phyloP scores from a whole-genome alignment of 192 early-diverging fungal genomes.

The Gigaspora rosea region DNA sequence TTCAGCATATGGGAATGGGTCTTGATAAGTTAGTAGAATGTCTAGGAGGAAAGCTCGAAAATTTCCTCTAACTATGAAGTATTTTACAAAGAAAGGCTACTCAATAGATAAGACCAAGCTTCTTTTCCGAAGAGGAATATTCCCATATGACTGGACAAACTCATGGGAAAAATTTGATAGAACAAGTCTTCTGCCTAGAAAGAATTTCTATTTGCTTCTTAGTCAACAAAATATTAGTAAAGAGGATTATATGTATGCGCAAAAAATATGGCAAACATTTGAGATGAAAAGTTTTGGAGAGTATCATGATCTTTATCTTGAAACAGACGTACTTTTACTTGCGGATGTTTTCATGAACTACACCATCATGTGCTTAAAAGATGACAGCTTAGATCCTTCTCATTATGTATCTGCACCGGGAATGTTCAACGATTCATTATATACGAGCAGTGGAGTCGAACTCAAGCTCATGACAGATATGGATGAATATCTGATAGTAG shows the following conservation, averaged over 20 bases:
- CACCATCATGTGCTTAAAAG: constrained; percentile 25
- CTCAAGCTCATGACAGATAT: constrained; percentile 23
- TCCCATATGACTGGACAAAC: constrained; percentile 29
- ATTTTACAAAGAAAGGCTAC: constrained; percentile 24
- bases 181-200: constrained; percentile 18
- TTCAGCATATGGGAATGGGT: constrained; percentile 25
- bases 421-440: constrained; percentile 27
- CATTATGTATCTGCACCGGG: constrained; percentile 27
- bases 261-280: constrained; percentile 19
- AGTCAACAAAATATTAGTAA: constrained; percentile 27
- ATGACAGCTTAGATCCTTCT: constrained; percentile 20
- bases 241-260: constrained; percentile 6
- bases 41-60: constrained; percentile 13
- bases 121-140: constrained; percentile 17
- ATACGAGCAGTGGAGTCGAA: constrained; percentile 19
- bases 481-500: constrained; percentile 18
- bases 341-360: constrained; percentile 29
- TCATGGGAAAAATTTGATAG: constrained; percentile 27
- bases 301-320: constrained; percentile 24
- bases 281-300: constrained; percentile 29
- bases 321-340: constrained; percentile 32
- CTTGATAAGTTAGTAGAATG: constrained; percentile 14
- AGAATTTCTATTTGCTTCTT: constrained; percentile 26
- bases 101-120: constrained; percentile 13
- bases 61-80: constrained; percentile 19